A percentile compares a stretch with the other conserved stretches of the same genome.
phyloP scores from a whole-genome alignment of 2,329 filamentous ascomycete genomes.

The Helotiales sp. region DNA sequence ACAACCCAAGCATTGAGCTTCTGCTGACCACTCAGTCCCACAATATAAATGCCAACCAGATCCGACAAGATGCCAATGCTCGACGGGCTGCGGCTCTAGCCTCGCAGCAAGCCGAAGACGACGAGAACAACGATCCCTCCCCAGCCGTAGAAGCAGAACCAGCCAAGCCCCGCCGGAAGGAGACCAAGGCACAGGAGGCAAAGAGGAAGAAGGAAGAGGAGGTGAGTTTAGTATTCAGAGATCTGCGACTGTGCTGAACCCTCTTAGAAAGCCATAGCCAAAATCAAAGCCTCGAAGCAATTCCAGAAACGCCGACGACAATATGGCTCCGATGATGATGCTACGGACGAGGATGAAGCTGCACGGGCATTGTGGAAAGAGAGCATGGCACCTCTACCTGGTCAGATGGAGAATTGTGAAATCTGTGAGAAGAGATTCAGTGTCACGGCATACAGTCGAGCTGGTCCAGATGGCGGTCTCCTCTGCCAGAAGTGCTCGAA shows the following conservation, averaged over 20 bases:
- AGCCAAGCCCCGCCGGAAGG: constrained; percentile 29
- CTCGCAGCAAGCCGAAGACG: constrained; percentile 31
- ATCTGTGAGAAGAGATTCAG: constrained; percentile 86
- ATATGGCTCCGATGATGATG: constrained; percentile 44
- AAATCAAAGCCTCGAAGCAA: constrained; percentile 61
- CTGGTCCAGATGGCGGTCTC: constrained; percentile 81
- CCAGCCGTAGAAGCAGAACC: constrained; percentile 31
- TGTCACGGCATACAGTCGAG: constrained; percentile 84
- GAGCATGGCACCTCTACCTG: constrained; percentile 44
- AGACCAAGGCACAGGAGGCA: constrained; percentile 32
- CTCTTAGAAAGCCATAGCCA: constrained; percentile 52
- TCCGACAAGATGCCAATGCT: constrained; percentile 49
- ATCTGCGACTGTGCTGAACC: constrained; percentile 5
- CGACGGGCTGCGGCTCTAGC: constrained; percentile 44
- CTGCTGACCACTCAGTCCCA: constrained; percentile 54
- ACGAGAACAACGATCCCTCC: constrained; percentile 25
- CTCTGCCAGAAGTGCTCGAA: constrained; percentile 82
- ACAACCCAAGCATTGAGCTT: no score
- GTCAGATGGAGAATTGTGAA: constrained; percentile 87
- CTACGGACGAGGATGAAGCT: constrained; percentile 49
- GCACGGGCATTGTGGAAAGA: constrained; percentile 50
- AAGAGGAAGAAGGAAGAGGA: constrained; percentile 43
- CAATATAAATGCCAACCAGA: constrained; percentile 66
- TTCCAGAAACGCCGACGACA: constrained; percentile 50
- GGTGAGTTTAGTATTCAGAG: constrained; percentile 21